Evolutionary conservation across 768 basidiomycete genomes (phyloP), one percentile per base, ranked within the genome.

Genomic region (Mycena amicta): DNA sequence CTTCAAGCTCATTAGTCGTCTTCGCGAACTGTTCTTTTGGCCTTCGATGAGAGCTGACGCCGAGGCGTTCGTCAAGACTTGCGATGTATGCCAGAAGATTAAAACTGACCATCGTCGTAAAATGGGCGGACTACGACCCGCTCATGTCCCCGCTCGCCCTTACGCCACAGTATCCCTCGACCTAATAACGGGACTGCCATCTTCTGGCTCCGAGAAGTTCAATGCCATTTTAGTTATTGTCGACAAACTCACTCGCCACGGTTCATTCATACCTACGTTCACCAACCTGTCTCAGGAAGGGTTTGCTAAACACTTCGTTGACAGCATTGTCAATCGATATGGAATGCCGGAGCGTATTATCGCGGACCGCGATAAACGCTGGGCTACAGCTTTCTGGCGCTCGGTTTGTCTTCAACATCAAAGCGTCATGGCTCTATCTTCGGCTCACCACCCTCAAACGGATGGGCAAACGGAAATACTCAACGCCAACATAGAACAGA

Each of bases 131-230:
- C n/a, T n/a, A n/a, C n/a, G n/a, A n/a, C n/a, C n/a, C n/a, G n/a
- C n/a, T n/a, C n/a, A n/a, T 5, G 39, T 57, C 15, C 56, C 56
- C 4, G 1, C n/a, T 5, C 16, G 51, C 2, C 51, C 56, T 1
- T 52, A 52, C 33, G 29, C 56, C 0, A 57, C n/a, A 50, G 0
- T 1, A n/a, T 57, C 56, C 0, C 1, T 57, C 12, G 51, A 57
- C 29, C 30, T 57, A 0, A 57, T 57, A 5, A 57, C 56, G 0
- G 51, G 56, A 0, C 20, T 57, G 5, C 56, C 56, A 0, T 31
- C 50, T 1, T 71, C 72, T 0, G 39, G 50, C 0, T 59, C 53
- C 8, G 49, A 68, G 3, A 68, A 66, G 2, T 70, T 49, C 57
- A 57, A 65, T 18, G 66, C 59, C 15, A 49, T 68, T 0, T 51